Evolutionary conservation across 164 flowering plant genomes (phyloP), one percentile per base, ranked within the genome.

Genomic region (Vitis amurensis): DNA sequence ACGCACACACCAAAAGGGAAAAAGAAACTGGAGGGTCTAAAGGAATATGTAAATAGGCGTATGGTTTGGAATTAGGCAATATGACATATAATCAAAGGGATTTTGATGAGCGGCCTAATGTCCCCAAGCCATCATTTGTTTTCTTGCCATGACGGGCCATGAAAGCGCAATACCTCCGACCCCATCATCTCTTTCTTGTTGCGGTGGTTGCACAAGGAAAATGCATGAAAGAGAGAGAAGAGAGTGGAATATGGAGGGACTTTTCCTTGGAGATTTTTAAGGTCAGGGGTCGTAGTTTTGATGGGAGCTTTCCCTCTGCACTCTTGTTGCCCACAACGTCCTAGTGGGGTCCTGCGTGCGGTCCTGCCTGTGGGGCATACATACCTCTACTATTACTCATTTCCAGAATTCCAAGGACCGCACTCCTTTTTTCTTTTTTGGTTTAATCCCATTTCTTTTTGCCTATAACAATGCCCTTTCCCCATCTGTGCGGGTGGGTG

Each of bases 271-370:
- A 80, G 87, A 85, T 85, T 84, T 37, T 80, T 84, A 87, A 85
- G 92, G 90, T 86, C 85, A 69, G n/a, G 60, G 76, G 92, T 88
- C 92, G 66, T 72, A 73, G 79, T 87, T 82, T 10, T 57, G 87
- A 84, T 81, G 79, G 73, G 64, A 79, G 80, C 81, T 55, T 81
- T 71, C 76, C 81, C 79, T 71, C 85, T 55, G 71, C 61, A 52
- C 51, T 60, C 66, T 48, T 15, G 70, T 68, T 60, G 70, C 74
- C 74, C 66, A 55, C 66, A 75, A 64, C 63, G 62, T 63, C 68
- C 68, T n/a, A 8, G 61, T 66, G 27, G 27, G 27, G 27, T 23
- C 27, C 27, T 23, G 27, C 27, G 27, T 23, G 27, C 2, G 2
- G 27, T 23, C 27, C 27, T 65, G 1, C n/a, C 29, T 19, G 16